A percentile compares a stretch with the other conserved stretches of the same genome.
Evolutionary conservation across 2,329 filamentous ascomycete genomes (phyloP).

Genomic region (Rosellinia necatrix): DNA sequence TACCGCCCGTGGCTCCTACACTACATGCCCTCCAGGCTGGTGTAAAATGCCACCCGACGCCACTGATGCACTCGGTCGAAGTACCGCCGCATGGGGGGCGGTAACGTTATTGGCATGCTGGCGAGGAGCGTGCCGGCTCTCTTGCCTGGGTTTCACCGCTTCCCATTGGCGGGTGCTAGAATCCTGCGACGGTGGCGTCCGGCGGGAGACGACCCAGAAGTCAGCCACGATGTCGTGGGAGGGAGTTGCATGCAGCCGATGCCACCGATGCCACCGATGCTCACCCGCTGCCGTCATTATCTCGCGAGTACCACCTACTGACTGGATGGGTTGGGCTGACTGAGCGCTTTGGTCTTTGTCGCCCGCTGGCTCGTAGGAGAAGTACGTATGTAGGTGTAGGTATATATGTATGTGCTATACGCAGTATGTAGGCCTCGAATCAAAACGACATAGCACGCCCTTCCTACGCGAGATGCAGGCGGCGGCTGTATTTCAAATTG

Average conservation of each 20-base stretch:
- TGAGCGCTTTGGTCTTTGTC: no score
- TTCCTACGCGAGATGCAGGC: slow-evolving; percentile 1
- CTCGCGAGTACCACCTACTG: no score
- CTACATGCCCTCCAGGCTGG: no score
- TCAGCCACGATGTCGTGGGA: slow-evolving; percentile 19
- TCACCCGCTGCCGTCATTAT: slow-evolving; percentile 13
- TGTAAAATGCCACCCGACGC: slow-evolving; percentile 18
- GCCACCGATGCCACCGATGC: slow-evolving; percentile 19
- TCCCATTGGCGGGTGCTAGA: slow-evolving; percentile 25
- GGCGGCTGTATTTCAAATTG: slow-evolving; percentile 26
- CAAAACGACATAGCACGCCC: background rate
- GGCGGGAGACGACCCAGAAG: slow-evolving; percentile 17
- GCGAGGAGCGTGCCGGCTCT: background rate
- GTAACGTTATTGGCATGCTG: slow-evolving; percentile 1
- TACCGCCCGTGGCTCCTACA: no score
- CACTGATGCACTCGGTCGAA: background rate
- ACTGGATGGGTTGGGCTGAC: no score
- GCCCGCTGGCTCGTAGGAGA: no score
- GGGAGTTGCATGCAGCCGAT: slow-evolving; percentile 18
- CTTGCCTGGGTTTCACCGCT: slow-evolving; percentile 6
- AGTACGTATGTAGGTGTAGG: no score
- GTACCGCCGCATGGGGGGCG: slow-evolving; percentile 10
- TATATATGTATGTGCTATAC: no score
- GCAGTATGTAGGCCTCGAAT: background rate
- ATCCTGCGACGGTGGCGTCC: slow-evolving; percentile 23